Conservation (phyloP, 352 stramenopile species). For the Thalassiosira livingstoniorum region DNA sequence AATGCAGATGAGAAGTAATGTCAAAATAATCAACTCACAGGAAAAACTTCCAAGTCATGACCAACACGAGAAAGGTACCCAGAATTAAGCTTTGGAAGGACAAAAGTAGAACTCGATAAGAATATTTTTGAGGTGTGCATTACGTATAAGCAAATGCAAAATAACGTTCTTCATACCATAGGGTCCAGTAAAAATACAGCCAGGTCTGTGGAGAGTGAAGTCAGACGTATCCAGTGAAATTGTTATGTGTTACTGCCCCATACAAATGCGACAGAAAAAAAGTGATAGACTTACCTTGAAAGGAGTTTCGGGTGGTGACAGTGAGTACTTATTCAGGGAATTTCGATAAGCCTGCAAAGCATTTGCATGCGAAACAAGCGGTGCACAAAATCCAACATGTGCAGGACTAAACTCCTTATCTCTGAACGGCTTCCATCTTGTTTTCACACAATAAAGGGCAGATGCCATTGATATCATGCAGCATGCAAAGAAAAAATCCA, state of each 20-base stretch:
- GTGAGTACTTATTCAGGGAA: conserved; percentile 63
- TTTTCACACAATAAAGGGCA: conserved; percentile 66
- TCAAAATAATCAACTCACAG: too few relatives aligned
- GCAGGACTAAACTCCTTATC: conserved; percentile 79
- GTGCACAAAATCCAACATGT: conserved; percentile 80
- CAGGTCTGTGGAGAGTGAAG: conserved; percentile 21
- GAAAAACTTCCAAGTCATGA: conserved; percentile 72
- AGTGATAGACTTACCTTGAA: conserved; percentile 45
- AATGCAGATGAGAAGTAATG: too few relatives aligned
- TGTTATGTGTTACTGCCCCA: too few relatives aligned
- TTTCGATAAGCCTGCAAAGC: conserved; percentile 76
- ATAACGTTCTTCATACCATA: background rate
- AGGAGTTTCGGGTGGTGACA: conserved; percentile 21
- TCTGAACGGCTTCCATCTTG: conserved; percentile 69
- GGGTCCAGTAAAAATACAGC: conserved; percentile 78
- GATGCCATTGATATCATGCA: conserved; percentile 72
- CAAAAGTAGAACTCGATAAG: too few relatives aligned
- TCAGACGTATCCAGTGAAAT: background rate
- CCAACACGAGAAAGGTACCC: conserved; percentile 69
- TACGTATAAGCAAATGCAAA: background rate
- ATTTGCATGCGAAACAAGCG: conserved; percentile 73
- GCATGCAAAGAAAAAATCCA: conserved; percentile 75
- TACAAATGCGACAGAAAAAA: background rate
- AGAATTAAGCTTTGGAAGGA: conserved; percentile 65
- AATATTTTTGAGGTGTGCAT: too few relatives aligned